Evolutionary conservation across 116 monocot species (phyloP), one percentile per base, ranked within the genome.

Genomic region (Posidonia oceanica): DNA sequence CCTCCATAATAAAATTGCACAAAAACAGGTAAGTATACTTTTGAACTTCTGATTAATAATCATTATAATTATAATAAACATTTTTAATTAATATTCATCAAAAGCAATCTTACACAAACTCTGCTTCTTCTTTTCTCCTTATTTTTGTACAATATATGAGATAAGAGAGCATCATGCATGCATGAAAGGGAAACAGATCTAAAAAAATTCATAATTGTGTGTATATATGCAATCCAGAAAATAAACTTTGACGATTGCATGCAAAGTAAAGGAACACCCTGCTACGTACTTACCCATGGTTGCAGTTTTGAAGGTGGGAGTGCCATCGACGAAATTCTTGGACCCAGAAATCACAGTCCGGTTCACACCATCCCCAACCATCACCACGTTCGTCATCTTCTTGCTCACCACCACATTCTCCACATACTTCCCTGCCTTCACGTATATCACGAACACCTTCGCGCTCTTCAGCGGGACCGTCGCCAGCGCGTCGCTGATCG

Each of bases 271-370:
- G 20, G 66, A 64, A 17, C 15, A 44, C 13, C 5, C 4, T 29
- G 29, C 36, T 66, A 40, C 14, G n/a, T 64, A 40, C 64, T 8
- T 65, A 93, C 93, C 60, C 18, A 93, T 79, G 4, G 93, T 89
- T 7, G 93, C 89, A 0, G 87, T 81, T 2, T 75, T 37, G 52
- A 79, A 87, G 1, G 86, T 87, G 48, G 70, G 69, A 6, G 56
- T 74, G n/a, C 87, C 89, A 37, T 87, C 89, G 29, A 75, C 63
- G 71, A 75, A 54, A 70, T 84, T 93, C 77, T 77, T 80, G 68
- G 54, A 79, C 2, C 93, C 87, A 4, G 87, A 84, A 38, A 93
- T 68, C 15, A 83, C 17, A 8, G 86, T 75, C 61, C 85, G 82
- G 75, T 81, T 67, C 52, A 70, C 80, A 61, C 61, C 80, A 70